phyloP scores from a whole-genome alignment of 176 grass and related monocot species.

The Luzula sylvatica region DNA sequence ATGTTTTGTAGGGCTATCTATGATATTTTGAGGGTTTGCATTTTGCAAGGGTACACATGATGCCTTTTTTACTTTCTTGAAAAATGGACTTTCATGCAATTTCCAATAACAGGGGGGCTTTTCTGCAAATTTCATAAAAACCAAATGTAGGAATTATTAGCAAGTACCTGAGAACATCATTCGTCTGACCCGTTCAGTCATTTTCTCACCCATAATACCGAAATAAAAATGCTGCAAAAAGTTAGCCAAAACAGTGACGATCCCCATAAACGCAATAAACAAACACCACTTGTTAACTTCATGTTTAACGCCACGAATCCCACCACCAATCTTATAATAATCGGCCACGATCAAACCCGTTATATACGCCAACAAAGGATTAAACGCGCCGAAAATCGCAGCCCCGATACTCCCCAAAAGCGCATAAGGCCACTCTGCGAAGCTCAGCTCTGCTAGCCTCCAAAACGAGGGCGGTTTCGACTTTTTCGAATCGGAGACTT shows the following conservation, averaged over 20 bases:
- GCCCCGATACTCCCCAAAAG: conserved; percentile 94
- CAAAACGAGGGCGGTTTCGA: conserved; percentile 84
- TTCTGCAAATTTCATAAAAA: conserved; percentile 4
- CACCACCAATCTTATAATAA: conserved; percentile 70
- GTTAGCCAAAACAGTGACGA: conserved; percentile 92
- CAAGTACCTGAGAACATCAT: conserved; percentile 99
- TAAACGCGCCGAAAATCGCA: conserved; percentile 97
- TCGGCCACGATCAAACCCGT: conserved; percentile 86
- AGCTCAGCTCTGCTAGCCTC: conserved; percentile 80
- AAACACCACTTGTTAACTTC: conserved; percentile 98
- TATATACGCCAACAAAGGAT: conserved; percentile 91
- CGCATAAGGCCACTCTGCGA: conserved; percentile 98
- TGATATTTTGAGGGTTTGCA: no score
- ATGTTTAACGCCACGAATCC: conserved; percentile 40
- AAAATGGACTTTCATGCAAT: neutral
- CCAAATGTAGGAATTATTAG: neutral
- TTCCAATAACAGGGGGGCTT: no score
- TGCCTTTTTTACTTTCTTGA: conserved; percentile 3
- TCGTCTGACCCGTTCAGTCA: conserved; percentile 97
- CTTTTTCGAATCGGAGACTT: conserved; percentile 43
- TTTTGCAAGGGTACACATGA: no score
- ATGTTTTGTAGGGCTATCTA: no score
- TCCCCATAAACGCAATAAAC: conserved; percentile 92
- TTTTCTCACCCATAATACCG: conserved; percentile 99
- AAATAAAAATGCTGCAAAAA: conserved; percentile 99